phyloP scores from a whole-genome alignment of 805 yeast genomes.

The Priceomyces melissophilus region DNA sequence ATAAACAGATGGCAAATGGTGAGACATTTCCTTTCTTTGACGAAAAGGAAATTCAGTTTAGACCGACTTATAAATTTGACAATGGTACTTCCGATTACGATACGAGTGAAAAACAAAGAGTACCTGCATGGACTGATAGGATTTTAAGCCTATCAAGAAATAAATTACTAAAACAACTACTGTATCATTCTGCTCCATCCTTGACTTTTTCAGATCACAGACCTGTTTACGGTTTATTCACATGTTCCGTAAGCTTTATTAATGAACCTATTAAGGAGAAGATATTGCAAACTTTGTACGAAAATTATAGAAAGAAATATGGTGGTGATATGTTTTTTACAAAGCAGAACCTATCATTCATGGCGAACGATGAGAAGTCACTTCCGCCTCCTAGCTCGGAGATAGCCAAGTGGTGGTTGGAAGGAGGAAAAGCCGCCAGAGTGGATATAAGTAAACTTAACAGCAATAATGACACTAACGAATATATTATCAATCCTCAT shows the following conservation, averaged over 20 bases:
- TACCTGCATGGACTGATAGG: constrained; percentile 97
- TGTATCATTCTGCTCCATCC: constrained; percentile 56
- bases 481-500: constrained; percentile 59
- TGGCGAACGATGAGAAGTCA: constrained; percentile 28
- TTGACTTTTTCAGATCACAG: constrained; percentile 82
- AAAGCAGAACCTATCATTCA: constrained; percentile 21
- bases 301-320: constrained; percentile 46
- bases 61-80: constrained; percentile 92
- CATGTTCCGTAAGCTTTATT: constrained; percentile 59
- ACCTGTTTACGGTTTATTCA: constrained; percentile 77
- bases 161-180: constrained; percentile 51
- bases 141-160: constrained; percentile 60
- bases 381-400: constrained; percentile 92
- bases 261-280: constrained; percentile 57
- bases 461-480: constrained; percentile 14
- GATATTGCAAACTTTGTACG: constrained; percentile 58
- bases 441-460: constrained; percentile 50
- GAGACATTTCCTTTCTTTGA: constrained; percentile 71
- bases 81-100: constrained; percentile 79
- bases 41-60: constrained; percentile 73
- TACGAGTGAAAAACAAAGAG: constrained; percentile 85
- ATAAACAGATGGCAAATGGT: constrained; percentile 62
- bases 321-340: constrained; percentile 37
- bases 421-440: constrained; percentile 71
- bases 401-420: constrained; percentile 86